These are phyloP conservation scores for Theileria equi DNA, from an alignment of 169 alveolate genomes.

Conservation along the genomic window DNA sequence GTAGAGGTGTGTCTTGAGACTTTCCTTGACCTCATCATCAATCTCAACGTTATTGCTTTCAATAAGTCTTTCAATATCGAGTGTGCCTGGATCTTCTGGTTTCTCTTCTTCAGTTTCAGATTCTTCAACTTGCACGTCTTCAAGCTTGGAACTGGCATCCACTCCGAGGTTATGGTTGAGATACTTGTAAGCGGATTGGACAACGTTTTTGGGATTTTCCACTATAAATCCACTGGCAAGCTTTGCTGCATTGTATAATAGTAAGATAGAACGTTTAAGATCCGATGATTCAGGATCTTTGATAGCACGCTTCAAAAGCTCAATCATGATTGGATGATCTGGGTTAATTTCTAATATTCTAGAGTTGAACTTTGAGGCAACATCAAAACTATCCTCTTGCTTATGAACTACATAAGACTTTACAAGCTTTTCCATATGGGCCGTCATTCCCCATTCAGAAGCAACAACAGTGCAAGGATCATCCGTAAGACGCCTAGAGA, in stretches of 20 bases:
- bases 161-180: slow-evolving; percentile 30
- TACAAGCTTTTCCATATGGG: slow-evolving; percentile 87
- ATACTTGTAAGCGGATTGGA: slow-evolving; percentile 30
- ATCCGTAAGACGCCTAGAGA: slow-evolving; percentile 80
- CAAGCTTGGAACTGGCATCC: slow-evolving; percentile 1
- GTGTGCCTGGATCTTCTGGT: not conserved
- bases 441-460: slow-evolving; percentile 88
- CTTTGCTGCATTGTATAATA: slow-evolving; percentile 75
- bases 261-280: slow-evolving; percentile 56
- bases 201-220: slow-evolving; percentile 61
- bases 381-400: slow-evolving; percentile 56
- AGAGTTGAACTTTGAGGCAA: slow-evolving; percentile 64
- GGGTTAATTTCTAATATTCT: slow-evolving; percentile 94
- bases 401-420: slow-evolving; percentile 82
- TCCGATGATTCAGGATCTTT: slow-evolving; percentile 46
- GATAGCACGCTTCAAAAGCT: slow-evolving; percentile 56
- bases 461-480: slow-evolving; percentile 87
- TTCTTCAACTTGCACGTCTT: slow-evolving; percentile 16
- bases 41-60: no score
- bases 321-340: slow-evolving; percentile 91
- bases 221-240: slow-evolving; percentile 76
- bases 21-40: no score
- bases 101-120: not conserved
- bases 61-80: not conserved
- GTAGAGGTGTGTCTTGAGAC: no score